These are phyloP conservation scores for Mangifera indica DNA, from an alignment of 345 rosid genomes.

Conservation along the genomic window DNA sequence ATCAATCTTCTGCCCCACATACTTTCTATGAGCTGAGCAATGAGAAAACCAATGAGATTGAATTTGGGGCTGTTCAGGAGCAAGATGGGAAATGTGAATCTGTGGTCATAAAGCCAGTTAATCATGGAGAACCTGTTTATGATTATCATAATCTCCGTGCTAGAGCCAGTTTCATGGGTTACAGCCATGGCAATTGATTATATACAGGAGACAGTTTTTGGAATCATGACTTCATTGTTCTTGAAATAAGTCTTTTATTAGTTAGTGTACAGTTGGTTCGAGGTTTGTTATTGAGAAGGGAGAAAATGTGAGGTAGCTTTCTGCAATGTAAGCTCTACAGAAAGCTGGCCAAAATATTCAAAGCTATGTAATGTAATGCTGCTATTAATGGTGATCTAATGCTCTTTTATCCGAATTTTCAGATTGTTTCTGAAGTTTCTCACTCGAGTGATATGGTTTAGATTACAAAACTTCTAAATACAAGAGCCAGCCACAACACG, in stretches of 20 bases:
- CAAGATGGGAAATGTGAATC: constrained; percentile 45
- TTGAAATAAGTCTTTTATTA: constrained; percentile 16
- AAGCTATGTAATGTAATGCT: constrained; percentile 2
- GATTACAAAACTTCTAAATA: too few species aligned
- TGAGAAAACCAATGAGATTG: constrained; percentile 78
- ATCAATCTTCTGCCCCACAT: constrained; percentile 65
- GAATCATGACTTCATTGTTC: constrained; percentile 12
- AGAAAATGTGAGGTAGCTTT: constrained; percentile 14
- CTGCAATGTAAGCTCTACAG: constrained; percentile 2
- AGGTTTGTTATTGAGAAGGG: constrained; percentile 21
- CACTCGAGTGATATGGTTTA: too few species aligned
- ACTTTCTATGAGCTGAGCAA: constrained; percentile 72
- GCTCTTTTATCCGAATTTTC: constrained; percentile 4
- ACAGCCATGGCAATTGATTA: constrained; percentile 43
- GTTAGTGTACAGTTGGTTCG: constrained; percentile 11
- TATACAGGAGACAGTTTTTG: constrained; percentile 20
- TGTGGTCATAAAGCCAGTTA: constrained; percentile 53
- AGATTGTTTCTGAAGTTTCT: too few species aligned
- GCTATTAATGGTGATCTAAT: constrained; percentile 15
- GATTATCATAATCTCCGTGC: constrained; percentile 48
- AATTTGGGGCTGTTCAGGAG: constrained; percentile 90
- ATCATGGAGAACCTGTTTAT: constrained; percentile 45
- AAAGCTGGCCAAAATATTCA: constrained; percentile 15
- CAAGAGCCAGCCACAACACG: too few species aligned
- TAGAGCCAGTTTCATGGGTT: constrained; percentile 43